Evolutionary conservation across 371 early-diverging fungal species (phyloP), one percentile per base, ranked within the genome.

Genomic region (Vairimorpha necatrix): DNA sequence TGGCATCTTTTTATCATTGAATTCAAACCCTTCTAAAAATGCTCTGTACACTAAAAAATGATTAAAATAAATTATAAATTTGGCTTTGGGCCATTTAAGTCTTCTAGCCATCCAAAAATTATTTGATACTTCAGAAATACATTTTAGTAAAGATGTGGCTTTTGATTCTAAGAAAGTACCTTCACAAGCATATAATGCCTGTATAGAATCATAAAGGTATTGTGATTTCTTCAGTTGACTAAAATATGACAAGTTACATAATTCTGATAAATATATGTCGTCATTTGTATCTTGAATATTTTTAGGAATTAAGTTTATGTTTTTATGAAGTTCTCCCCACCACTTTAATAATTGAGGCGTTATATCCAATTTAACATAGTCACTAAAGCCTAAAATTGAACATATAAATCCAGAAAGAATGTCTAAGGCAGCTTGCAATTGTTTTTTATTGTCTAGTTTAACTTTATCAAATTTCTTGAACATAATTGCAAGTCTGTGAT

Each of bases 161-260:
- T 69, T 54, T 58, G 54, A 36, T 38, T 69, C 70, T n/a, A 54
- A n/a, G 13, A 34, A 1, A 32, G 72, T 72, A 13, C 22, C 36
- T 34, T 60, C 34, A 20, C 72, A 72, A 14, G 36, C 62, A 47
- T 54, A 62, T 2, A 72, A 46, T n/a, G 61, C 63, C 22, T 54
- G 62, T 30, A 72, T 61, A 16, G 28, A 30, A 62, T 72, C 72
- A 61, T 62, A 72, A 0, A 72, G 32, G 26, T 46, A 72, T n/a
- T 72, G 62, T 16, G 61, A 47, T 60, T 60, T 60, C 20, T 60
- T 33, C 24, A 60, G 6, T 33, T 60, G 60, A 4, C 32, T 6
- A 4, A 32, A 26, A 33, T 60, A 60, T 28, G 60, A 33, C 13
- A 20, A 32, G 6, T 33, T 33, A 6, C 16, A 3, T 4, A 60